Percentiles rank a stretch among this genome's conserved stretches.
phyloP scores from a whole-genome alignment of 1,139 yeast species.

The Torulaspora pretoriensis region DNA sequence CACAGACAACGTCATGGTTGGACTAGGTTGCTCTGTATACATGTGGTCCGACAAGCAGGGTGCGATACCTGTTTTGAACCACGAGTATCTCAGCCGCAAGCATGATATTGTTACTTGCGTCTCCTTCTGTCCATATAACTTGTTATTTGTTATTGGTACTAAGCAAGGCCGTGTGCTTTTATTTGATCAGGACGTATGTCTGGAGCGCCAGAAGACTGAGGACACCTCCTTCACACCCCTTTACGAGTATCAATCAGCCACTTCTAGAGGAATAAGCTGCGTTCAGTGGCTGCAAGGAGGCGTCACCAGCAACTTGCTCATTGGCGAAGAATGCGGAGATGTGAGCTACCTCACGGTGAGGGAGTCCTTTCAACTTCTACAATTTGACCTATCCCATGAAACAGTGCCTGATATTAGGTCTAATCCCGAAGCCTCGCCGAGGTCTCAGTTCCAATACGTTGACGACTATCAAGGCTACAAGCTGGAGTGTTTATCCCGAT shows the following conservation, averaged over 20 bases:
- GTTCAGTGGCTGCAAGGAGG: slow-evolving; percentile 53
- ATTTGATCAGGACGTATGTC: slow-evolving; percentile 38
- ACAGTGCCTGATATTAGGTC: neutral
- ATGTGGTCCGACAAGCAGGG: slow-evolving; percentile 60
- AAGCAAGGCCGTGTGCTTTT: slow-evolving; percentile 47
- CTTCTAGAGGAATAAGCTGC: slow-evolving; percentile 50
- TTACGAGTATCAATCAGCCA: slow-evolving; percentile 31
- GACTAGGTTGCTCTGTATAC: slow-evolving; percentile 56
- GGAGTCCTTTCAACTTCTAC: slow-evolving; percentile 7
- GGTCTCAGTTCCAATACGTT: neutral
- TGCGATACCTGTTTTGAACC: slow-evolving; percentile 40
- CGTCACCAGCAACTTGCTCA: slow-evolving; percentile 40
- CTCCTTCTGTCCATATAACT: slow-evolving; percentile 47
- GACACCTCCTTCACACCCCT: slow-evolving; percentile 15
- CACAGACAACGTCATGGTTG: slow-evolving; percentile 60
- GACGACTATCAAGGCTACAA: slow-evolving; percentile 7
- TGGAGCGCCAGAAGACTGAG: slow-evolving; percentile 15
- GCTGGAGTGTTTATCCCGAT: slow-evolving; percentile 30
- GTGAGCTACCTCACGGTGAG: slow-evolving; percentile 45
- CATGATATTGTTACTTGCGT: slow-evolving; percentile 54
- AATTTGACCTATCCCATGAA: neutral
- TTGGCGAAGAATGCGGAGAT: slow-evolving; percentile 69
- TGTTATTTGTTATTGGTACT: slow-evolving; percentile 56
- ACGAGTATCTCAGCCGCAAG: slow-evolving; percentile 30
- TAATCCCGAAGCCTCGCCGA: neutral